Conservation (phyloP, 2,329 filamentous ascomycete genomes). For the Aspergillus sclerotialis region DNA sequence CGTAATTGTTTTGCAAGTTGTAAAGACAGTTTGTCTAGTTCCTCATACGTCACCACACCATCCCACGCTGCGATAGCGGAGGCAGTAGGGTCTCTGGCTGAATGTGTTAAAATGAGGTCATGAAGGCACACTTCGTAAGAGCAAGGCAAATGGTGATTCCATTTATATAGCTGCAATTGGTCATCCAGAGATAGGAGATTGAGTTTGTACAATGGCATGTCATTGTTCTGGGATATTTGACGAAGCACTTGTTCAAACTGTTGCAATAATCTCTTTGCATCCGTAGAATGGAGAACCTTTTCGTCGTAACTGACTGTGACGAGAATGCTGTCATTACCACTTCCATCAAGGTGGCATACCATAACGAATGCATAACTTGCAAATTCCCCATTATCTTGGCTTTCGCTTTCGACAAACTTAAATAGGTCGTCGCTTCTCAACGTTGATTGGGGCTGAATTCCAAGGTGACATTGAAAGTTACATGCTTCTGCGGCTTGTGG, state of each 20-base stretch:
- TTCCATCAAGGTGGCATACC: slow-evolving; percentile 1
- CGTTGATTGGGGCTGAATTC: slow-evolving; percentile 19
- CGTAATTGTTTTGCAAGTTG: slow-evolving; percentile 19
- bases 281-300: background rate
- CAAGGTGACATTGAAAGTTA: slow-evolving; percentile 34
- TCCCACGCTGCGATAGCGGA: slow-evolving; percentile 20
- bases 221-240: background rate
- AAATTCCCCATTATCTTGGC: background rate
- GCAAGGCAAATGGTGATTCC: background rate
- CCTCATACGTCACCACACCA: slow-evolving; percentile 17
- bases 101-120: slow-evolving; percentile 2
- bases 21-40: slow-evolving; percentile 24
- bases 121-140: slow-evolving; percentile 2
- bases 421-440: background rate
- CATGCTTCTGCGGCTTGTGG: slow-evolving; percentile 32
- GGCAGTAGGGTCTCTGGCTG: slow-evolving; percentile 5
- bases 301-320: slow-evolving; percentile 2
- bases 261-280: background rate
- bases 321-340: slow-evolving; percentile 1
- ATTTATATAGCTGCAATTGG: background rate
- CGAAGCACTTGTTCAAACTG: slow-evolving; percentile 3
- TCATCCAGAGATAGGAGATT: background rate
- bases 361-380: background rate
- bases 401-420: background rate
- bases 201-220: background rate